These are phyloP conservation scores for Protomyces gravidus DNA, from an alignment of 1,139 yeast species.

Conservation along the genomic window DNA sequence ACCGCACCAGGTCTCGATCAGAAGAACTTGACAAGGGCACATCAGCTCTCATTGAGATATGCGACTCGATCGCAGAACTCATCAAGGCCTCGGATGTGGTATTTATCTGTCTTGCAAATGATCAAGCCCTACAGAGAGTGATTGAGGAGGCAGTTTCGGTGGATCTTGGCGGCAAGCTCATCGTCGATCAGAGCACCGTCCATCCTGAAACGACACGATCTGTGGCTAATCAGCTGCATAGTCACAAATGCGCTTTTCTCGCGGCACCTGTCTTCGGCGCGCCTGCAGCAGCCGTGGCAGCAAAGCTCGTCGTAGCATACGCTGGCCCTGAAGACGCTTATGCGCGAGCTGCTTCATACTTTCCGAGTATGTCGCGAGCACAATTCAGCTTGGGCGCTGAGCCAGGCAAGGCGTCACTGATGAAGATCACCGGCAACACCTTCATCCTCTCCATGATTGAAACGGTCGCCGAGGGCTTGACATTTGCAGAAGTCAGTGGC, in stretches of 20 bases:
- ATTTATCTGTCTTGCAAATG: slow-evolving; percentile 34
- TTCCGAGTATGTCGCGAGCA: slow-evolving; percentile 21
- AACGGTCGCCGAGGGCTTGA: slow-evolving; percentile 37
- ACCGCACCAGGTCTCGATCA: slow-evolving; percentile 31
- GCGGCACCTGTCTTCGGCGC: slow-evolving; percentile 40
- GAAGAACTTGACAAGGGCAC: slow-evolving; percentile 28
- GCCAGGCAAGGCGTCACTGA: slow-evolving; percentile 35
- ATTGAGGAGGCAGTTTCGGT: slow-evolving; percentile 1
- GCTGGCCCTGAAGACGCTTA: slow-evolving; percentile 37
- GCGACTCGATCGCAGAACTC: slow-evolving; percentile 32
- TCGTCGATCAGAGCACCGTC: slow-evolving; percentile 37
- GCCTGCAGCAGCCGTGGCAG: slow-evolving; percentile 38
- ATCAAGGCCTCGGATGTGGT: slow-evolving; percentile 33
- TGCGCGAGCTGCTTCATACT: slow-evolving; percentile 35
- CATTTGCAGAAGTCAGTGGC: slow-evolving; percentile 38
- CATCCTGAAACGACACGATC: slow-evolving; percentile 38
- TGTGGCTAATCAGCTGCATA: slow-evolving; percentile 31
- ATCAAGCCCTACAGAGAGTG: slow-evolving; percentile 25
- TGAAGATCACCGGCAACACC: slow-evolving; percentile 39
- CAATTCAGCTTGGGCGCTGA: slow-evolving; percentile 36
- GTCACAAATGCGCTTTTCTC: slow-evolving; percentile 36
- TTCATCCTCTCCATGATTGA: slow-evolving; percentile 39
- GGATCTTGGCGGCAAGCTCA: slow-evolving; percentile 35
- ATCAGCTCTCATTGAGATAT: slow-evolving; percentile 24
- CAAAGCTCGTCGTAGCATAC: slow-evolving; percentile 37